Evolutionary conservation across 1,139 yeast species (phyloP), one percentile per base, ranked within the genome.

Genomic region (Arxiozyma heterogenica): DNA sequence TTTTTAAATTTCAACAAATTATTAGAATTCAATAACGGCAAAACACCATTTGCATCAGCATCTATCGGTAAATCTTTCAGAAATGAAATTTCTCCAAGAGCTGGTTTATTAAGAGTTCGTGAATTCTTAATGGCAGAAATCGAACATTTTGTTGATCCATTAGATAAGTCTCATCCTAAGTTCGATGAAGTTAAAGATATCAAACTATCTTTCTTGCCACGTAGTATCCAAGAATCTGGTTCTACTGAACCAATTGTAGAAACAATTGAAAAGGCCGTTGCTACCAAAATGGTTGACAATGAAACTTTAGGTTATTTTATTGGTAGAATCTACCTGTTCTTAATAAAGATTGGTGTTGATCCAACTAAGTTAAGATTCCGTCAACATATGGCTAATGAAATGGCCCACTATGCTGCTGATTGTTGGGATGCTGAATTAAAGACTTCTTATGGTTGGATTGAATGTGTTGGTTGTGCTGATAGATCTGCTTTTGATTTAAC

Each of bases 391-490:
- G 78, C 84, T 63, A 94, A 93, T 71, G 99, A 94, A 77, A 94
- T 94, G 99, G 99, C 99, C 27, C 99, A 94, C 73, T 94, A 94
- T 71, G 98, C 98, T 56, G 84, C 96, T 62, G 99, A 94, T 75
- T 94, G 99, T 78, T 94, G 99, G 99, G 99, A 94, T 76, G 97
- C 96, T 60, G 99, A 94, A 77, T 79, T 94, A 65, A 84, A 87
- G 66, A 86, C 96, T 46, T 87, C 96, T 43, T 94, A 88, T 69
- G 98, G 99, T 63, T 94, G 99, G 99, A 86, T 94, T 65, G 99
- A 94, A 76, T 93, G 98, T 83, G 98, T 93, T 68, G 99, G 99
- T 63, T 93, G 98, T 77, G 99, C 99, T 59, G 99, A 94, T 74
- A 84, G 99, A 77, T 88, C 96, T 51, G 99, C 99, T 48, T 94